Conservation (phyloP, 73 alveolate genomes). For the Paramecium pentaurelia region DNA sequence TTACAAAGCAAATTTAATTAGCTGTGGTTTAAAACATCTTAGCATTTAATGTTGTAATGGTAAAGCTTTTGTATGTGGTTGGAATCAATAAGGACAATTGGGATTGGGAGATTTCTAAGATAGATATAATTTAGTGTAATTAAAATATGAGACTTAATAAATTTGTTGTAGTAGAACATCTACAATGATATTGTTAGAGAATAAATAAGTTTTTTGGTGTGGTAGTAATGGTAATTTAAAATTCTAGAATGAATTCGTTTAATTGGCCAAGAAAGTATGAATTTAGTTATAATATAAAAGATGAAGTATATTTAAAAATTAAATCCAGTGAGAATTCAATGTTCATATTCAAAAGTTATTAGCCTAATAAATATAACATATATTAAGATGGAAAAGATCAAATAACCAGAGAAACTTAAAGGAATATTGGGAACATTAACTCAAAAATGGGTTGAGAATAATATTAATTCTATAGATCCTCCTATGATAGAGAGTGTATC, state of each 20-base stretch:
- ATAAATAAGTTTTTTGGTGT: background rate
- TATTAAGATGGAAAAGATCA: background rate
- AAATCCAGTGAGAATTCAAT: background rate
- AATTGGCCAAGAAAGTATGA: background rate
- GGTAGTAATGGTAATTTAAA: background rate
- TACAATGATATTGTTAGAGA: background rate
- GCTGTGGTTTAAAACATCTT: constrained; percentile 7
- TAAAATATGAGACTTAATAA: background rate
- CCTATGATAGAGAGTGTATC: constrained; percentile 11
- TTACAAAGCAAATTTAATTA: background rate
- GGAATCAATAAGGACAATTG: background rate
- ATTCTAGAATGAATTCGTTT: background rate
- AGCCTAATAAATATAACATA: background rate
- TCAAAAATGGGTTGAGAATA: background rate
- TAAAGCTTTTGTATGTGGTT: background rate
- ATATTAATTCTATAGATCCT: constrained; percentile 21
- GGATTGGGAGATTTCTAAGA: constrained; percentile 24
- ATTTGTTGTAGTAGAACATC: background rate
- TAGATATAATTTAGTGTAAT: background rate
- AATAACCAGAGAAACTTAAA: background rate
- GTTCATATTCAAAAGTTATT: background rate
- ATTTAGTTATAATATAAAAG: background rate
- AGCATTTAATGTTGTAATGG: background rate
- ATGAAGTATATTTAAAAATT: background rate
- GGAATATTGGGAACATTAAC: background rate